Base-by-base conservation (phyloP, 805 yeast species). In the Saccharomycopsis sp. region DNA sequence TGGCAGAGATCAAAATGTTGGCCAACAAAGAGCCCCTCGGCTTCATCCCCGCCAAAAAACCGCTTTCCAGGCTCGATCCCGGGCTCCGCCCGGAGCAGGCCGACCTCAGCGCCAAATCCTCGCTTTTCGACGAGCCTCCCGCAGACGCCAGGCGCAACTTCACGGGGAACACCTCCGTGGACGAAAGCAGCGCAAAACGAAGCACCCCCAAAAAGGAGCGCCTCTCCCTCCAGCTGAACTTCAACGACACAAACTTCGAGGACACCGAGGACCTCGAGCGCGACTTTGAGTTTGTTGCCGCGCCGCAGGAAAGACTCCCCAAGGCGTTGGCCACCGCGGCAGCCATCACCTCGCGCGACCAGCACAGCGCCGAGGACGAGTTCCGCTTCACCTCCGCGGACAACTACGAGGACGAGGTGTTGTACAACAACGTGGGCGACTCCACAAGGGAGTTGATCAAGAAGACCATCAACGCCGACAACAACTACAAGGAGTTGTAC, bases 21-120 rank as follows among this genome's bases (percentile, higher is more conserved):
- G 58, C 51, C 37, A 51, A 57, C 8, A 50, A 48, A 16, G 40
- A 57, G 34, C 24, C 51, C 14, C 29, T 51, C 23, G 51, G 57
- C 7, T 7, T 54, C 18, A 48, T 52, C 20, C 23, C 41, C 5
- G 44, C 51, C 34, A 52, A 40, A 15, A 53, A 47, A 15, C 63
- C 63, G 15, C 41, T 60, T 24, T 57, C 61, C 4, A 51, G 59
- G 37, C 41, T 60, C n/a, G 63, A 60, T 55, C 63, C 63, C 9
- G 63, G 63, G 1, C 55, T 60, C 16, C 5, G 4, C 16, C 7
- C 21, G 18, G 48, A 20, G n/a, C 53, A n/a, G 53, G 54, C 37
- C 60, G 57, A 21, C 56, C 60, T 29, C n/a, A n/a, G n/a, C n/a
- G n/a, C n/a, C n/a, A n/a, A n/a, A n/a, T n/a, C n/a, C n/a, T n/a